Conservation (phyloP, 2,329 filamentous ascomycete species). For the Cryphonectria radicalis region DNA sequence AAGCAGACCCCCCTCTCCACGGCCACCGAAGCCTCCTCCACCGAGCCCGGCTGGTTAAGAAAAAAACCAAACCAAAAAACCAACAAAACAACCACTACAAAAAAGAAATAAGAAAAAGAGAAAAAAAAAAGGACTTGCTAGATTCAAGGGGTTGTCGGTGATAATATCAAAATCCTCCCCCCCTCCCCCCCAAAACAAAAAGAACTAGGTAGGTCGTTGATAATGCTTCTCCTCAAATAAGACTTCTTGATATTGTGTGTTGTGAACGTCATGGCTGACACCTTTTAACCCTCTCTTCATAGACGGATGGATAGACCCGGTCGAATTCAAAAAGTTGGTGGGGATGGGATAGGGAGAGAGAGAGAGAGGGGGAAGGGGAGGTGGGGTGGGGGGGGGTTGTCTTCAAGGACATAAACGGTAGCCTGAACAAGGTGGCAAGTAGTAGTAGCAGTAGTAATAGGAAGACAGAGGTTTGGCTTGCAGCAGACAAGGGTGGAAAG, state of each 20-base stretch:
- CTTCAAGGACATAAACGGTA: not conserved
- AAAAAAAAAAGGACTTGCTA: not conserved
- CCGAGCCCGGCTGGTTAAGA: constrained; percentile 19
- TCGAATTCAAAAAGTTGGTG: not conserved
- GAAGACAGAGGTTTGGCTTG: not conserved
- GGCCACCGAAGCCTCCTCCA: constrained; percentile 44
- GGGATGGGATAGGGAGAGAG: not conserved
- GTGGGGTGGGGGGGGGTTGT: not conserved
- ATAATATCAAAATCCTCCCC: not conserved
- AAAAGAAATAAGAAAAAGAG: too few relatives aligned
- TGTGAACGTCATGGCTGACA: not conserved
- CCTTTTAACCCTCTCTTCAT: not conserved
- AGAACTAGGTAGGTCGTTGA: not conserved
- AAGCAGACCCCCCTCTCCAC: constrained; percentile 44
- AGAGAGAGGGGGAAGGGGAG: too few relatives aligned
- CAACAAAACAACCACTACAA: too few relatives aligned
- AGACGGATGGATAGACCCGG: not conserved
- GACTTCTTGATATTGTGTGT: not conserved
- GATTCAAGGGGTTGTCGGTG: not conserved
- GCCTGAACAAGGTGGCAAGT: not conserved
- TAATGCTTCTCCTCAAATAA: not conserved
- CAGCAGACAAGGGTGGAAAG: constrained; percentile 3
- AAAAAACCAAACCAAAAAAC: not conserved
- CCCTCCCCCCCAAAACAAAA: too few relatives aligned
- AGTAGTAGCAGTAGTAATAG: too few relatives aligned